Conservation (phyloP, 179 eudicot species). For the Beta macrorhiza region DNA sequence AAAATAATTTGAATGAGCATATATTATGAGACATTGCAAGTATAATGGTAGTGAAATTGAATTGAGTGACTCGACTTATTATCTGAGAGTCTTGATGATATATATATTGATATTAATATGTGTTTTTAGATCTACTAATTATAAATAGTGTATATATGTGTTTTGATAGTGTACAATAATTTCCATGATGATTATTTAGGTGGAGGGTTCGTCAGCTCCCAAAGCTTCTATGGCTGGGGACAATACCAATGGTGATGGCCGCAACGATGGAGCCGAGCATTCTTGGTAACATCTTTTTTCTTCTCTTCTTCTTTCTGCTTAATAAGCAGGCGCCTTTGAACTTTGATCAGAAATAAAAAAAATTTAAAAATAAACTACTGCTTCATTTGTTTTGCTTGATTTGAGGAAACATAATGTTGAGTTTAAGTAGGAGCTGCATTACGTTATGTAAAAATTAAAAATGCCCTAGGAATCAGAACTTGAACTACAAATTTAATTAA, state of each 20-base stretch:
- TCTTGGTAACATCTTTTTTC: slow-evolving; percentile 27
- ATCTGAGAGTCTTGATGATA: neutral
- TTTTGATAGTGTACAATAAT: neutral
- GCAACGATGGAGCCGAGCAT: slow-evolving; percentile 26
- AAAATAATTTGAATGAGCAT: no score
- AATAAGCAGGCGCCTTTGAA: neutral
- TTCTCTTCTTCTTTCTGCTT: neutral
- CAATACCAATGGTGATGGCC: slow-evolving; percentile 18
- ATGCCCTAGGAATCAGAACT: neutral
- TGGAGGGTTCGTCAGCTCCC: slow-evolving; percentile 29
- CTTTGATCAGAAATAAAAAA: neutral
- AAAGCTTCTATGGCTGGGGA: slow-evolving; percentile 23
- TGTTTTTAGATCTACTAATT: neutral
- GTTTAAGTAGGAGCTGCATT: no score
- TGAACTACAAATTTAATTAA: neutral
- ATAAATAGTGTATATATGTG: neutral
- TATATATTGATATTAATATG: neutral
- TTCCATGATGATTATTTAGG: slow-evolving; percentile 22
- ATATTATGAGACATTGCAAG: no score
- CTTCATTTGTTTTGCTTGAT: no score
- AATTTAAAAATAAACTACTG: neutral
- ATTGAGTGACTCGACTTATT: no score
- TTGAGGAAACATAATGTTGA: no score
- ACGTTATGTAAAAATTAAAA: neutral
- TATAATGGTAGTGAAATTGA: no score